Percentiles rank a stretch among this genome's conserved stretches.
Conservation (phyloP, 1,284 basidiomycete species). For the Trametes versicolor region DNA sequence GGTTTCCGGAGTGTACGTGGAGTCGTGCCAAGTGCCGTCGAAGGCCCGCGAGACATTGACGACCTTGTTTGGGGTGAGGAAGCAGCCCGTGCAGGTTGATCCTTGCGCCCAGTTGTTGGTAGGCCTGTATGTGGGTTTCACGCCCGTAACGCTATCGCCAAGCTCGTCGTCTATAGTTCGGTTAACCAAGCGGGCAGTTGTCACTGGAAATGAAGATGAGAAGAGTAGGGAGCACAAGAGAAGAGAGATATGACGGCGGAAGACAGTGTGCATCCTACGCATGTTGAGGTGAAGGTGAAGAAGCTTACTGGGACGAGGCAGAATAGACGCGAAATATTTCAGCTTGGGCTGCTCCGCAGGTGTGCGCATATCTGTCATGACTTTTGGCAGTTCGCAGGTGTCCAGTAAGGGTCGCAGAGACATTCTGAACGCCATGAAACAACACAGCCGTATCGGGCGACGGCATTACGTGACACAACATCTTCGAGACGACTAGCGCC, state of each 20-base stretch:
- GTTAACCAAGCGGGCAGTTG: neutral
- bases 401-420: no score
- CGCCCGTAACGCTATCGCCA: constrained; percentile 17
- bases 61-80: neutral
- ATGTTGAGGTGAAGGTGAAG: no score
- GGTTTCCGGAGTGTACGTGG: constrained; percentile 16
- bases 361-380: no score
- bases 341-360: no score
- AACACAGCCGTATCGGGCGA: no score
- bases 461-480: no score
- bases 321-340: no score
- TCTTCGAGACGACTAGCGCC: no score
- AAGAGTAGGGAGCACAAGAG: neutral
- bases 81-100: neutral
- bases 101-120: neutral
- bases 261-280: no score
- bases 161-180: constrained; percentile 20
- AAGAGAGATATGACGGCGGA: neutral
- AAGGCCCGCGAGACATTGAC: neutral
- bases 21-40: constrained; percentile 30
- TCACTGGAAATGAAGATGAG: neutral
- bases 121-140: constrained; percentile 10
- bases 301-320: no score
- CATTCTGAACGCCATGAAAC: no score
- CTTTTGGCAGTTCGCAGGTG: no score